Evolutionary conservation across 2,329 filamentous ascomycete species (phyloP).

Genomic region (Monosporascus sp.): DNA sequence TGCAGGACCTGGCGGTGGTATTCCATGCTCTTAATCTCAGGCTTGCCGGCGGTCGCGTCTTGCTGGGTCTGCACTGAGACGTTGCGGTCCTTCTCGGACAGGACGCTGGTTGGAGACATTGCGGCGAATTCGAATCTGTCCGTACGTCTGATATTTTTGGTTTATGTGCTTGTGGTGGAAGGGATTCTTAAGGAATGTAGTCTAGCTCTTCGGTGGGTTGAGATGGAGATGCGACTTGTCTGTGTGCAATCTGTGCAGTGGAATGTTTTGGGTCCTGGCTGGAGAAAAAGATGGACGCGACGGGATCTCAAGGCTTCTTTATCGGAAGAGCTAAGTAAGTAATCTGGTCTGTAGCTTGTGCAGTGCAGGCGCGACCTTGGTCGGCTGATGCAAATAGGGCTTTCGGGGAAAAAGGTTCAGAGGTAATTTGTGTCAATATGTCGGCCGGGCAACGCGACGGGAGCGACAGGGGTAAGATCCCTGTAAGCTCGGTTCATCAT

Average conservation of each 20-base stretch:
- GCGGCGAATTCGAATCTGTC: slow-evolving; percentile 4
- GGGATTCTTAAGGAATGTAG: neutral
- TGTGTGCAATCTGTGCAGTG: no score
- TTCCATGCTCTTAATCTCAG: slow-evolving; percentile 62
- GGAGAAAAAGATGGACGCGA: neutral
- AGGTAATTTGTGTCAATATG: slow-evolving; percentile 5
- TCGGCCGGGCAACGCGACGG: slow-evolving; percentile 17
- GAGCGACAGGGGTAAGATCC: neutral
- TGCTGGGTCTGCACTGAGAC: slow-evolving; percentile 34
- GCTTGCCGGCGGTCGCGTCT: slow-evolving; percentile 30
- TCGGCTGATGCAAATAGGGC: neutral
- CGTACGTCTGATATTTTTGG: neutral
- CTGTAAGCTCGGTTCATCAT: slow-evolving; percentile 9
- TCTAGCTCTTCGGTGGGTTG: neutral
- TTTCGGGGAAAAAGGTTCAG: neutral
- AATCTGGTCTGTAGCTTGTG: neutral
- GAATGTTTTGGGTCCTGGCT: no score
- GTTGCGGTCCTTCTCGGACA: slow-evolving; percentile 64
- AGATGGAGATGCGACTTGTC: neutral
- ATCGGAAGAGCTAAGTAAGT: neutral
- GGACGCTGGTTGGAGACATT: slow-evolving; percentile 55
- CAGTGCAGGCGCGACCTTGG: neutral
- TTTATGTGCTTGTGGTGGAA: neutral
- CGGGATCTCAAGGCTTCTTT: neutral
- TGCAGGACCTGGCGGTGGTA: slow-evolving; percentile 73